Conservation (phyloP, 1,284 basidiomycete genomes). For the Ustilago crameri region DNA sequence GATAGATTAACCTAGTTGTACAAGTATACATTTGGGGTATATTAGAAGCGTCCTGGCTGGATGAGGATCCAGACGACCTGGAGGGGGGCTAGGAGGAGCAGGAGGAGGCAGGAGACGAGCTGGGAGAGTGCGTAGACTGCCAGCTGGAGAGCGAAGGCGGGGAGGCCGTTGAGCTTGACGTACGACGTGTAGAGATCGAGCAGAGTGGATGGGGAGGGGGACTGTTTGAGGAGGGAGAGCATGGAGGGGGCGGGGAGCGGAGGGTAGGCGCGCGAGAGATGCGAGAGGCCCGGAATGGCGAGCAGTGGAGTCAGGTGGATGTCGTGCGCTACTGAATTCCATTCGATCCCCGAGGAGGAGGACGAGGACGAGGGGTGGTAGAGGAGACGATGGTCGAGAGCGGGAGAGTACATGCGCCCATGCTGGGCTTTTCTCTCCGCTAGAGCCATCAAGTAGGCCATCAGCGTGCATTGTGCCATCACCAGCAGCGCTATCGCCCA, state of each 20-base stretch:
- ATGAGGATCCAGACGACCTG: conserved; percentile 23
- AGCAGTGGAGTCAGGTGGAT: conserved; percentile 23
- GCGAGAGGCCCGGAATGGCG: conserved; percentile 13
- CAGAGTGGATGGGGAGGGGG: neutral
- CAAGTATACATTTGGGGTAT: conserved; percentile 7
- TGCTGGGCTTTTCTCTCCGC: conserved; percentile 28
- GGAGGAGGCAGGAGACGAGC: neutral
- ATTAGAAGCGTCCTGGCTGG: conserved; percentile 1
- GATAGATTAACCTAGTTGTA: too few species aligned
- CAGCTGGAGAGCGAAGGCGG: conserved; percentile 6
- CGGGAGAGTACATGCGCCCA: conserved; percentile 22
- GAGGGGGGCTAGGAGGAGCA: conserved; percentile 26
- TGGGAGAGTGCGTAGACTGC: conserved; percentile 10
- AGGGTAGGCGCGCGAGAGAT: conserved; percentile 1
- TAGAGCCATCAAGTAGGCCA: conserved; percentile 15
- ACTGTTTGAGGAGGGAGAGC: conserved; percentile 1
- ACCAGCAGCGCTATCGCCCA: conserved; percentile 3
- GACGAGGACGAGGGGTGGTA: neutral
- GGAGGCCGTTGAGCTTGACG: conserved; percentile 13
- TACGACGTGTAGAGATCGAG: conserved; percentile 7
- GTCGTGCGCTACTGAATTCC: conserved; percentile 10
- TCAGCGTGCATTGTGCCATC: conserved; percentile 14
- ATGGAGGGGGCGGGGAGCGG: conserved; percentile 17
- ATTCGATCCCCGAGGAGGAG: conserved; percentile 11
- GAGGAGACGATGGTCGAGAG: neutral